Conservation (phyloP, 2,329 filamentous ascomycete species). For the Alternaria sp. region DNA sequence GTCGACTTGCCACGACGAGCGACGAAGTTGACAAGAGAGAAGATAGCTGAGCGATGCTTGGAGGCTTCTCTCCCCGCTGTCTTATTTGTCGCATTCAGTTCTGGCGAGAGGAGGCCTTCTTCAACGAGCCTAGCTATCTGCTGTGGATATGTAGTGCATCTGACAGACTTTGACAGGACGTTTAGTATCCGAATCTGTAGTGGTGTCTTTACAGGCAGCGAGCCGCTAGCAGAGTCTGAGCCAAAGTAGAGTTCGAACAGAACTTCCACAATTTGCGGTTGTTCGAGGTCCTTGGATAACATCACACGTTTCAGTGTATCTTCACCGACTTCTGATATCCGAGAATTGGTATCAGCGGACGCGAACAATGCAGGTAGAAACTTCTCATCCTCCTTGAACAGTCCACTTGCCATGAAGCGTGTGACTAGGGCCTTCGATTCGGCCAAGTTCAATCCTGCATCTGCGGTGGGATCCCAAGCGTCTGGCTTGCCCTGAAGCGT, state of each 20-base stretch:
- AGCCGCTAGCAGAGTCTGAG: slow-evolving; percentile 51
- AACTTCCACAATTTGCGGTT: slow-evolving; percentile 66
- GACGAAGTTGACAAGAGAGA: slow-evolving; percentile 87
- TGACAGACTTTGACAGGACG: slow-evolving; percentile 78
- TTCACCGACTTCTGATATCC: slow-evolving; percentile 84
- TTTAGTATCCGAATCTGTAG: slow-evolving; percentile 80
- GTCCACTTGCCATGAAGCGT: slow-evolving; percentile 80
- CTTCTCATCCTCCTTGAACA: slow-evolving; percentile 83
- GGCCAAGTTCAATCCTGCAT: slow-evolving; percentile 70
- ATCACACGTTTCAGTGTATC: slow-evolving; percentile 84
- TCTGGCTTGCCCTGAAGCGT: slow-evolving; percentile 71
- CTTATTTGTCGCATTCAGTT: slow-evolving; percentile 43
- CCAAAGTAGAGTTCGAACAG: slow-evolving; percentile 78
- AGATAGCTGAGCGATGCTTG: slow-evolving; percentile 82
- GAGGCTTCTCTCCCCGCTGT: slow-evolving; percentile 74
- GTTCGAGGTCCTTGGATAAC: slow-evolving; percentile 74
- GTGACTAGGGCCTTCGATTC: slow-evolving; percentile 75
- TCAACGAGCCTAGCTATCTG: slow-evolving; percentile 75
- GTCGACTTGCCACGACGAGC: slow-evolving; percentile 73
- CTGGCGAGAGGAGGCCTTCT: slow-evolving; percentile 65
- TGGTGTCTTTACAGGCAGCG: slow-evolving; percentile 63
- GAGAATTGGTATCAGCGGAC: slow-evolving; percentile 80
- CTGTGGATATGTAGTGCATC: slow-evolving; percentile 73
- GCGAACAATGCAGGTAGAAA: slow-evolving; percentile 86
- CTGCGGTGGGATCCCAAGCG: slow-evolving; percentile 69